These are phyloP conservation scores for Termitomyces sp. DNA, from an alignment of 768 basidiomycete species.

Conservation along the genomic window DNA sequence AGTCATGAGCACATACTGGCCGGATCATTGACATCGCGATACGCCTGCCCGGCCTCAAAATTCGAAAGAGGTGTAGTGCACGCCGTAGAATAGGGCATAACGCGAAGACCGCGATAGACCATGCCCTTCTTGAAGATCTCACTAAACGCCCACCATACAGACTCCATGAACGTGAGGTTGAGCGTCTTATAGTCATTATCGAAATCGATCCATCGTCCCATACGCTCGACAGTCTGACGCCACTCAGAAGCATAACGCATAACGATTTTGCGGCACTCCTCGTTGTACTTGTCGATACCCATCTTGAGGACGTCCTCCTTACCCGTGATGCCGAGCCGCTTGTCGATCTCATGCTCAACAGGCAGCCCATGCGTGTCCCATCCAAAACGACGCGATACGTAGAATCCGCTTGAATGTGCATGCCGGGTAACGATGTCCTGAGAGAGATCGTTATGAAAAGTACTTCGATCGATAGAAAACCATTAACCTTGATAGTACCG, in stretches of 20 bases:
- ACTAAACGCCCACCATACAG: slow-evolving; percentile 98
- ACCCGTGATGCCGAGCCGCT: slow-evolving; percentile 85
- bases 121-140: slow-evolving; percentile 88
- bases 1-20: slow-evolving; percentile 47
- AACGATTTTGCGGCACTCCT: slow-evolving; percentile 92
- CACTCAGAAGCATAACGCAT: slow-evolving; percentile 96
- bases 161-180: slow-evolving; percentile 92
- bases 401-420: slow-evolving; percentile 87
- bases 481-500: slow-evolving; percentile 80
- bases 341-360: slow-evolving; percentile 99
- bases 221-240: slow-evolving; percentile 91
- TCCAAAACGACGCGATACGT: slow-evolving; percentile 91
- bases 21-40: slow-evolving; percentile 91
- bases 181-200: slow-evolving; percentile 99
- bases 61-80: slow-evolving; percentile 95
- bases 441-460: background rate
- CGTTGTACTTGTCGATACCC: slow-evolving; percentile 98
- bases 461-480: background rate
- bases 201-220: slow-evolving; percentile 99
- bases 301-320: slow-evolving; percentile 91
- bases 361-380: slow-evolving; percentile 99
- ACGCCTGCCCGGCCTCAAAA: slow-evolving; percentile 92
- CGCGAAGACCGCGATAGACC: slow-evolving; percentile 89
- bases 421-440: slow-evolving; percentile 98
- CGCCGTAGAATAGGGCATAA: slow-evolving; percentile 98